phyloP scores from a whole-genome alignment of 2,329 filamentous ascomycete species.

The Pseudogymnoascus sp. region DNA sequence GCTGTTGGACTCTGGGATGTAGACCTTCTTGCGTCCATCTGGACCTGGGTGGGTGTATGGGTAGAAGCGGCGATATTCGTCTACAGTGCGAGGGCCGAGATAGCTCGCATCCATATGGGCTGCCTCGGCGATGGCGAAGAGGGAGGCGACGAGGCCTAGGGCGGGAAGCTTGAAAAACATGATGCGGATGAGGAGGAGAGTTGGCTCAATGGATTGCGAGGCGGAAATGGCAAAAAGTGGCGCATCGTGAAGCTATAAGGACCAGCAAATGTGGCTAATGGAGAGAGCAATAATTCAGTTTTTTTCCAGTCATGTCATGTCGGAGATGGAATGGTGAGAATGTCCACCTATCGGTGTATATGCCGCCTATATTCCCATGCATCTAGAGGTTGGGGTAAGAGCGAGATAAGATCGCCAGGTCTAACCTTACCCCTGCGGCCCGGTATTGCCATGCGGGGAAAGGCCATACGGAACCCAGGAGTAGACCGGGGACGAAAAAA shows the following conservation, averaged over 20 bases:
- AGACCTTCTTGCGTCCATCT: conserved; percentile 36
- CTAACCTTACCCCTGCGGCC: neutral
- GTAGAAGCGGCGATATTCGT: conserved; percentile 34
- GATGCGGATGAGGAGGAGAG: conserved; percentile 17
- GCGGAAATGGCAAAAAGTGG: conserved; percentile 2
- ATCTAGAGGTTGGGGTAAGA: neutral
- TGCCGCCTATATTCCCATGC: conserved; percentile 3
- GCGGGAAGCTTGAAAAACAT: conserved; percentile 21
- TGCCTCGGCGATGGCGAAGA: conserved; percentile 23
- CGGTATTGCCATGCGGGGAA: conserved; percentile 6
- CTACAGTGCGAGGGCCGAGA: conserved; percentile 16
- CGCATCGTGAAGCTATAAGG: conserved; percentile 6
- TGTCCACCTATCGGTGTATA: conserved; percentile 7
- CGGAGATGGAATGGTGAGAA: conserved; percentile 8
- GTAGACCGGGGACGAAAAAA: neutral
- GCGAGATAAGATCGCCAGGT: conserved; percentile 3
- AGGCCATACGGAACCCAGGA: neutral
- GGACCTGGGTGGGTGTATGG: conserved; percentile 27
- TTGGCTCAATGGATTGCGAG: neutral
- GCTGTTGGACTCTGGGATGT: conserved; percentile 43
- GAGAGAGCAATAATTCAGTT: neutral
- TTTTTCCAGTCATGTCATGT: neutral
- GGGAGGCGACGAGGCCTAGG: conserved; percentile 21
- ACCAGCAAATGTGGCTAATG: neutral
- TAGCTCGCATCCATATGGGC: conserved; percentile 31